Evolutionary conservation across 2,329 filamentous ascomycete genomes (phyloP), one percentile per base, ranked within the genome.

Genomic region (Ceratocystiopsis brevicomis): DNA sequence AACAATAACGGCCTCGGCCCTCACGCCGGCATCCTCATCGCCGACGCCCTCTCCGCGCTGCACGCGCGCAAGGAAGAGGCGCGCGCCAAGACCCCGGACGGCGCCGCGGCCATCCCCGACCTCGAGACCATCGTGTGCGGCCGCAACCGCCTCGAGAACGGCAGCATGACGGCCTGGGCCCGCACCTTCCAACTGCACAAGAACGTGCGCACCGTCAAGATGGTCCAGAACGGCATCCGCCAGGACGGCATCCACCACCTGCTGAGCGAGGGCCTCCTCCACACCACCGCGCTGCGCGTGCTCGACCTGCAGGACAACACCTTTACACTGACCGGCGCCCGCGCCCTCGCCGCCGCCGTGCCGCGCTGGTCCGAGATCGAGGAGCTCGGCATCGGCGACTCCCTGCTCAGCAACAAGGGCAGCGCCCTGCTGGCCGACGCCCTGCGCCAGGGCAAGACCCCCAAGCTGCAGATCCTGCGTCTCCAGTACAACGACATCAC

Each of bases 1-100:
- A 96, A 96, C 70, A 98, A 98, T 70, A 98, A 98, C 61, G 90
- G 90, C 25, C 75, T 98, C 35, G 90, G 90, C 13, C 90, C 90
- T 18, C 79, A 86, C 48, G 88, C 88, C 11, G 90, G 90, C 45
- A 84, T 83, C 39, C 69, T 90, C 43, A 78, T 98, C 53, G 90
- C 88, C 41, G 78, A 95, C 57, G 83, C 90, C 8, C 77, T 98
- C 44, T 80, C 76, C 17, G 71, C 77, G 49, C 77, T 98, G 36
- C 82, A 93, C 45, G 72, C 71, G 49, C 86, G 84, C 64, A 96
- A 96, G 65, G 77, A 77, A 51, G 75, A 76, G 45, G 83, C 83
- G 14, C 73, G 79, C 50, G 78, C 80, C 56, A 67, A 71, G 34
- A 80, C 79, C 37, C 71, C 78, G 17, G 57, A 18, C 33, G 17